These are phyloP conservation scores for Mycosphaerella arachidis DNA, from an alignment of 2,329 filamentous ascomycete species.

Conservation along the genomic window DNA sequence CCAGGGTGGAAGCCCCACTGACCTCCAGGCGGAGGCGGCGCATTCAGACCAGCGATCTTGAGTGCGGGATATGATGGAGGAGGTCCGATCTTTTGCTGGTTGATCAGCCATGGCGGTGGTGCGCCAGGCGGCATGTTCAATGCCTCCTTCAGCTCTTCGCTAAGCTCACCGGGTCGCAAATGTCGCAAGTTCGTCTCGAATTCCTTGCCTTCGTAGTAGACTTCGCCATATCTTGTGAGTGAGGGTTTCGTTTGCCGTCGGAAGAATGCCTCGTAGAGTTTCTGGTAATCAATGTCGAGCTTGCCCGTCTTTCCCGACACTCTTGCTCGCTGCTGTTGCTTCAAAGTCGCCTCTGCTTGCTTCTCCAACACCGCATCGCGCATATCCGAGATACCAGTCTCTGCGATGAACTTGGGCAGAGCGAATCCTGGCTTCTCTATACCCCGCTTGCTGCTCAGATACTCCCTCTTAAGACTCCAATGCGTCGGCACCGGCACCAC, in stretches of 20 bases:
- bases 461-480: slow-evolving; percentile 95
- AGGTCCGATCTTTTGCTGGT: slow-evolving; percentile 88
- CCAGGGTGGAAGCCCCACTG: slow-evolving; percentile 94
- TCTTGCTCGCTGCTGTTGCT: slow-evolving; percentile 91
- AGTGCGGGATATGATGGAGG: slow-evolving; percentile 94
- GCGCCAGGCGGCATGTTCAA: slow-evolving; percentile 89
- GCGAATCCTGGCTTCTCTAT: slow-evolving; percentile 93
- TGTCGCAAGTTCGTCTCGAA: slow-evolving; percentile 92
- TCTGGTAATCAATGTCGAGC: slow-evolving; percentile 97
- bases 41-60: slow-evolving; percentile 90
- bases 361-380: slow-evolving; percentile 94
- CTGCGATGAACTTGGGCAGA: slow-evolving; percentile 91
- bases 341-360: slow-evolving; percentile 83
- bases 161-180: slow-evolving; percentile 83
- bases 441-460: slow-evolving; percentile 92
- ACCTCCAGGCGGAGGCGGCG: slow-evolving; percentile 81
- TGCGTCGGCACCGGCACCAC: slow-evolving; percentile 90
- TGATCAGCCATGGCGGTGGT: slow-evolving; percentile 94
- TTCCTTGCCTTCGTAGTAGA: slow-evolving; percentile 99
- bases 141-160: slow-evolving; percentile 83
- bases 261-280: slow-evolving; percentile 97
- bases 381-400: slow-evolving; percentile 98
- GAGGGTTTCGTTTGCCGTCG: slow-evolving; percentile 94
- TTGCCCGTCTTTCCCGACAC: slow-evolving; percentile 96
- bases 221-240: slow-evolving; percentile 89